Evolutionary conservation across 257 asterid genomes (phyloP).

Genomic region (Penstemon barbatus): DNA sequence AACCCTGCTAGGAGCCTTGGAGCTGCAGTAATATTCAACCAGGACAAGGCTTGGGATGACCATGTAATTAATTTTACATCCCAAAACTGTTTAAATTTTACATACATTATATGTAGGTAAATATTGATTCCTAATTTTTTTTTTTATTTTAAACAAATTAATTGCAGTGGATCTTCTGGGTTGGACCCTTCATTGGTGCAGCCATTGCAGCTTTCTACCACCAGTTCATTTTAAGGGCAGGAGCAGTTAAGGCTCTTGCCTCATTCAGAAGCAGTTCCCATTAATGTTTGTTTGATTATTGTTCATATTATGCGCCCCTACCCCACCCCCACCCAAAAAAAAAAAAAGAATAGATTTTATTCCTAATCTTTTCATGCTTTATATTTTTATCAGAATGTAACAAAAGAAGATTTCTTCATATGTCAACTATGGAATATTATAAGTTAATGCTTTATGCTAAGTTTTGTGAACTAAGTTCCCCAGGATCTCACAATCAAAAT

Average conservation of each 20-base stretch:
- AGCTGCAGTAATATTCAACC: slow-evolving; percentile 67
- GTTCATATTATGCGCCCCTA: too few species aligned
- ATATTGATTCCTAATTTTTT: too few species aligned
- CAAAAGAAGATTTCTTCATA: not conserved
- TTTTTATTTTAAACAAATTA: not conserved
- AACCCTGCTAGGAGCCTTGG: slow-evolving; percentile 89
- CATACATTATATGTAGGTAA: not conserved
- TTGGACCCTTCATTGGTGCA: slow-evolving; percentile 75
- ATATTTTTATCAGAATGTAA: slow-evolving; percentile 24
- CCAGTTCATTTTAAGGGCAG: slow-evolving; percentile 71
- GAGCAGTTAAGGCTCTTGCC: slow-evolving; percentile 71
- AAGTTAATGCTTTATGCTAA: not conserved
- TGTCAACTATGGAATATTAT: slow-evolving; percentile 24
- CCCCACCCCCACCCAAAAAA: not conserved
- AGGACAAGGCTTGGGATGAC: slow-evolving; percentile 59
- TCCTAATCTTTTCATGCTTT: slow-evolving; percentile 7
- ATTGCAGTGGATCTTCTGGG: slow-evolving; percentile 83
- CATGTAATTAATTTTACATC: slow-evolving; percentile 37
- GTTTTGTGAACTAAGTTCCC: slow-evolving; percentile 8
- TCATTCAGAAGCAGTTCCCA: slow-evolving; percentile 68
- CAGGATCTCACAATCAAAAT: slow-evolving; percentile 16
- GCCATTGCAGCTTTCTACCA: slow-evolving; percentile 78
- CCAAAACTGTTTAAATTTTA: not conserved
- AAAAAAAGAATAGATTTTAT: not conserved
- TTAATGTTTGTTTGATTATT: slow-evolving; percentile 20